Evolutionary conservation across 257 asterid species (phyloP).

Genomic region (Verbena officinalis): DNA sequence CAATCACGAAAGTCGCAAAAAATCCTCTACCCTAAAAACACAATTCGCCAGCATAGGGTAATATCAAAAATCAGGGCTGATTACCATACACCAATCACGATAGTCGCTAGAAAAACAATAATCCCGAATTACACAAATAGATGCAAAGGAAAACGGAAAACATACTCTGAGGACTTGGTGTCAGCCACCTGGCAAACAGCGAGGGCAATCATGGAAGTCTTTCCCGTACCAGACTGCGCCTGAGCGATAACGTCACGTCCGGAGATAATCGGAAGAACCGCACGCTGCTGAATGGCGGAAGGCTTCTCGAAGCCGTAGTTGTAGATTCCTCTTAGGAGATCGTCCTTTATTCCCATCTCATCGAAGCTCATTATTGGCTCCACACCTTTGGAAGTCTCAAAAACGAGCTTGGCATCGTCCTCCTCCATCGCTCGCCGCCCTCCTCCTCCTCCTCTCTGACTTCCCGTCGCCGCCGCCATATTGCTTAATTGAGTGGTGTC

Average conservation of each 20-base stretch:
- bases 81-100: background rate
- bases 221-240: conserved; percentile 94
- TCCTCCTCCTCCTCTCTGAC: conserved; percentile 48
- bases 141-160: background rate
- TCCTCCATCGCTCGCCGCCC: conserved; percentile 46
- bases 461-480: conserved; percentile 60
- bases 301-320: conserved; percentile 92
- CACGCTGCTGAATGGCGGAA: conserved; percentile 90
- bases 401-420: conserved; percentile 67
- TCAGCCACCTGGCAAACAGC: conserved; percentile 84
- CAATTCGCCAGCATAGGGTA: background rate
- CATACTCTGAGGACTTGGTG: conserved; percentile 90
- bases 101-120: background rate
- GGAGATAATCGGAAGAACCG: conserved; percentile 71
- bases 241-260: conserved; percentile 96
- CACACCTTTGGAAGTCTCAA: conserved; percentile 86
- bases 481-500: conserved; percentile 18
- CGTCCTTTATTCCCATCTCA: conserved; percentile 89
- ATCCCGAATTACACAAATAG: background rate
- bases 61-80: conserved; percentile 1
- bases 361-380: conserved; percentile 81
- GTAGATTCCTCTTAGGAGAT: conserved; percentile 77
- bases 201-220: conserved; percentile 95
- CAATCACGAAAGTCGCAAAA: no score
- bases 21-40: background rate